Conservation (phyloP, 345 rosid genomes). For the Eucalyptus sp. region DNA sequence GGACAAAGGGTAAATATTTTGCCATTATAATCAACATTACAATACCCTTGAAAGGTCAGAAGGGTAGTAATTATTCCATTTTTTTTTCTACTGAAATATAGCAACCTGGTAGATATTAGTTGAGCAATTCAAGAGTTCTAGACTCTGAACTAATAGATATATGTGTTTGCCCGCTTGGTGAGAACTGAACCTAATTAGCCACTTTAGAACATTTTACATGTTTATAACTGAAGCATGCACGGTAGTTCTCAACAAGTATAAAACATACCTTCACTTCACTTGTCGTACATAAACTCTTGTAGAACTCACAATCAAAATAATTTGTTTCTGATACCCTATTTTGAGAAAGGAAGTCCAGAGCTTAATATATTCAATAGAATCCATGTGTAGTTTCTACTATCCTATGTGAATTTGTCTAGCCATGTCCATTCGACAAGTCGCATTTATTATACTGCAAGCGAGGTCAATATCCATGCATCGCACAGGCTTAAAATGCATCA, state of each 20-base stretch:
- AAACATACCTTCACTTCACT: neutral
- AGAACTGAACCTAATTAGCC: neutral
- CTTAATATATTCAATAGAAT: neutral
- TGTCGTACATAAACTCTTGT: neutral
- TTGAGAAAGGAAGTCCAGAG: neutral
- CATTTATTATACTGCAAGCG: no score
- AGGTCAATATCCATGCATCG: neutral
- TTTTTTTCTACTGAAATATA: neutral
- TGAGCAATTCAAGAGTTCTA: neutral
- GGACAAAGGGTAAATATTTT: neutral
- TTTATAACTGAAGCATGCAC: neutral
- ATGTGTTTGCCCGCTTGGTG: neutral
- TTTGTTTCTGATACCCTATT: neutral
- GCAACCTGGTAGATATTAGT: neutral
- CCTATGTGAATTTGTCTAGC: neutral
- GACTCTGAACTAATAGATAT: neutral
- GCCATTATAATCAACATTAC: neutral
- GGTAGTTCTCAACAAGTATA: neutral
- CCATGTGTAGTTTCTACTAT: neutral
- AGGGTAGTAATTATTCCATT: neutral
- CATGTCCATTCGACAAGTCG: neutral
- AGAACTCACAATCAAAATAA: neutral
- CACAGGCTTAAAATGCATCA: neutral
- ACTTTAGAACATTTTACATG: neutral
- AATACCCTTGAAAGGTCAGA: neutral